These are phyloP conservation scores for Cystobasidium slooffiae DNA, from an alignment of 1,284 basidiomycete genomes.

Conservation along the genomic window DNA sequence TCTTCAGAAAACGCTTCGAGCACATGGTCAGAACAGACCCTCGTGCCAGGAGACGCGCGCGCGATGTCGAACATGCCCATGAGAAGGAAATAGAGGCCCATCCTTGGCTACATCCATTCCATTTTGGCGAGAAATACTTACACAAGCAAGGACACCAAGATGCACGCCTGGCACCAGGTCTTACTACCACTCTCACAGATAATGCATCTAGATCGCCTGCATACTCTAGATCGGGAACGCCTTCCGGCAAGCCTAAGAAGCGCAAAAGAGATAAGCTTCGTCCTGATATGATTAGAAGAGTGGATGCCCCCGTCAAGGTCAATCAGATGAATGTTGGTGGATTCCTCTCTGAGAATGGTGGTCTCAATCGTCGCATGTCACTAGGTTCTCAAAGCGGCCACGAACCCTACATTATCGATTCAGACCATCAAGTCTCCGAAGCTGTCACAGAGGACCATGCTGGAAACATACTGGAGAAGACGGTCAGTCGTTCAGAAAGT, in stretches of 20 bases:
- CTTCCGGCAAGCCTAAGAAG: constrained; percentile 52
- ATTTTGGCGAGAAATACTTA: constrained; percentile 1
- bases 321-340: constrained; percentile 72
- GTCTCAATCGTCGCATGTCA: constrained; percentile 54
- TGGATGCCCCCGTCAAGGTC: constrained; percentile 74
- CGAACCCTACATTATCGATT: background rate
- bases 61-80: constrained; percentile 55
- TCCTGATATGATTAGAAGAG: constrained; percentile 81
- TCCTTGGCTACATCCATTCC: constrained; percentile 19
- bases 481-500: constrained; percentile 34
- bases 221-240: constrained; percentile 5
- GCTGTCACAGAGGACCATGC: background rate
- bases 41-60: constrained; percentile 50
- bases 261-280: constrained; percentile 60
- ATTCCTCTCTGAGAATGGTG: constrained; percentile 61
- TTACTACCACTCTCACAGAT: background rate
- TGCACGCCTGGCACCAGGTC: background rate
- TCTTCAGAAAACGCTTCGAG: constrained; percentile 74
- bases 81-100: constrained; percentile 39
- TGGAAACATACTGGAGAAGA: constrained; percentile 17
- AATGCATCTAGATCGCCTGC: background rate
- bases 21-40: constrained; percentile 66
- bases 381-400: background rate
- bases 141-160: background rate
- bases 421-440: background rate